Percentiles rank a stretch among this genome's conserved stretches.
Evolutionary conservation across 345 rosid species (phyloP).

Genomic region (Citrus inodora): DNA sequence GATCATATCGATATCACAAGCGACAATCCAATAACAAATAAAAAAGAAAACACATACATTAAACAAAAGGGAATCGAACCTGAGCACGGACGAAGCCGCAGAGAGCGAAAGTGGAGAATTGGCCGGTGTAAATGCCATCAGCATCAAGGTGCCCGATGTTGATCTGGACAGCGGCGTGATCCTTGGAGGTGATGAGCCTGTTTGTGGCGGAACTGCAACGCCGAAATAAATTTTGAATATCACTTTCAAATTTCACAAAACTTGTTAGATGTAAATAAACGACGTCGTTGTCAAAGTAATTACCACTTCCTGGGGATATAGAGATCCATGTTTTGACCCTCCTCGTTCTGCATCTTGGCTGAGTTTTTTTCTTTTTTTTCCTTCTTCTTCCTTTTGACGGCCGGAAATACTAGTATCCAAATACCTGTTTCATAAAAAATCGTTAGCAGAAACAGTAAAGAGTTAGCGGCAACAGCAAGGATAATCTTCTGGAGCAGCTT

Average conservation of each 20-base stretch:
- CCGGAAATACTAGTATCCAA: neutral
- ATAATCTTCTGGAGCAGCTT: neutral
- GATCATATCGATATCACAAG: too few relatives aligned
- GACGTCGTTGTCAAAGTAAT: neutral
- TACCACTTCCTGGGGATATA: constrained; percentile 96
- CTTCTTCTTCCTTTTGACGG: neutral
- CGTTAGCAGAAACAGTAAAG: neutral
- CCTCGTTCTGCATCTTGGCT: constrained; percentile 94
- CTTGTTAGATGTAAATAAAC: neutral
- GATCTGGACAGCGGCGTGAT: constrained; percentile 57
- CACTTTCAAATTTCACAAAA: neutral
- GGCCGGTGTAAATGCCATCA: constrained; percentile 44
- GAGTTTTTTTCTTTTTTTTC: neutral
- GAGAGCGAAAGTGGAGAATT: constrained; percentile 48
- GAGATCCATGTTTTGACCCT: constrained; percentile 78
- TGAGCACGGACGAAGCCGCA: constrained; percentile 55
- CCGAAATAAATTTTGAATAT: neutral
- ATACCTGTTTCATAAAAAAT: constrained; percentile 1
- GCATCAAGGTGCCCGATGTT: constrained; percentile 57
- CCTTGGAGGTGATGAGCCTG: constrained; percentile 59
- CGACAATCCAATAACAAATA: too few relatives aligned
- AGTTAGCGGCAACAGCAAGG: neutral
- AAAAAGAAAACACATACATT: too few relatives aligned
- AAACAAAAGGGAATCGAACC: constrained; percentile 17
- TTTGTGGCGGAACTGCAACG: constrained; percentile 55